Evolutionary conservation across 805 yeast genomes (phyloP), one percentile per base, ranked within the genome.

Genomic region (Starmerella asiatica): DNA sequence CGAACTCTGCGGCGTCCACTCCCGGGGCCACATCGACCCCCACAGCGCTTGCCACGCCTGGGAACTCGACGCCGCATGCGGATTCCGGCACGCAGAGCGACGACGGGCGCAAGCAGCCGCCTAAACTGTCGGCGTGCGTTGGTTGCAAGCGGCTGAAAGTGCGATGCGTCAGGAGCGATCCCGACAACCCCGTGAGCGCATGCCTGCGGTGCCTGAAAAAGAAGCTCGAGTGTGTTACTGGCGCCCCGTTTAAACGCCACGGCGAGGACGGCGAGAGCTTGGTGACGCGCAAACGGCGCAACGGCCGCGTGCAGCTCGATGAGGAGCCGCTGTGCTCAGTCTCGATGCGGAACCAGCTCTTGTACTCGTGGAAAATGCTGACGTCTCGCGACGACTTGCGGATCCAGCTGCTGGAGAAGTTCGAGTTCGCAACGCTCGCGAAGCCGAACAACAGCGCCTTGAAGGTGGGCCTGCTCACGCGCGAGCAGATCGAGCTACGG

Each of bases 61-160:
- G 11, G 9, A 23, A 23, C 26, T 7, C 26, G 9, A 11, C 26
- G 26, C 7, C 26, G 26, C 26, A 7, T 11, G 11, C 9, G 7
- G 11, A 23, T 7, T 7, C 26, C 26, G 26, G 26, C 26, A 7
- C 26, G 26, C 7, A 7, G 32, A 7, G 12, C 32, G 11, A 6
- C 19, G 16, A 12, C 21, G n/a, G 17, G 17, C 8, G 14, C 27
- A 34, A 34, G 16, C 23, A 7, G n/a, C 29, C 14, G n/a, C 38
- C 37, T 6, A 44, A 43, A 26, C 29, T 28, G 3, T 42, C 50
- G 4, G 67, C 67, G 8, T 62, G 67, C 43, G 57, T 56, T 20
- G 51, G 58, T 36, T 85, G 96, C 55, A 93, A 88, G 52, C 57
- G 80, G 0, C 66, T 83, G 37, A 85, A 85, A 54, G 94, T 85